Percentiles rank a stretch among this genome's conserved stretches.
Evolutionary conservation across 1,284 basidiomycete species (phyloP).

Genomic region (Apiotrichum domesticum): DNA sequence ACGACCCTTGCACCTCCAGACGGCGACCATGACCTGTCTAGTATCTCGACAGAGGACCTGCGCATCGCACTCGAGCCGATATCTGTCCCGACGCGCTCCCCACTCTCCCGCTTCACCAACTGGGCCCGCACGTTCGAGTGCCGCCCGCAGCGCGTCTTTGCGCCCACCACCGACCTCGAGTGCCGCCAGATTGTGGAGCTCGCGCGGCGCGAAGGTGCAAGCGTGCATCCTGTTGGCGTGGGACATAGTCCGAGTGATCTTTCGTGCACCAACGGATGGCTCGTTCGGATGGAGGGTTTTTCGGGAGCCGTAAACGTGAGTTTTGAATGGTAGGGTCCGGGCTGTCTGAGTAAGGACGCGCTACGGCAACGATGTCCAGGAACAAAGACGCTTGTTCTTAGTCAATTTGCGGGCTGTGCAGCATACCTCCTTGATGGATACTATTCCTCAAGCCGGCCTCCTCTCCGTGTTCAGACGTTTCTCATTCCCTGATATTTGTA

Average conservation of each 20-base stretch:
- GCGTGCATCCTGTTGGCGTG: conserved; percentile 76
- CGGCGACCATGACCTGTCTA: neutral
- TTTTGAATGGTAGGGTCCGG: neutral
- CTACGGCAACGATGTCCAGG: no score
- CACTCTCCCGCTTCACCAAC: conserved; percentile 46
- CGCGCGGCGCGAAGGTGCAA: conserved; percentile 64
- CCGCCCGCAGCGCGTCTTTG: conserved; percentile 57
- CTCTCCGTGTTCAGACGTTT: no score
- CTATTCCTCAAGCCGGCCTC: no score
- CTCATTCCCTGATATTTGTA: no score
- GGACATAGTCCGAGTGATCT: conserved; percentile 92
- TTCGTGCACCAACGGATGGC: conserved; percentile 75
- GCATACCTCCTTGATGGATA: no score
- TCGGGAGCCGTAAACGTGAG: conserved; percentile 67
- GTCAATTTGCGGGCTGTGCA: no score
- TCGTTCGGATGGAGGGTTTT: conserved; percentile 69
- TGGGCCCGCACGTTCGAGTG: conserved; percentile 53
- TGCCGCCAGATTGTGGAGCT: conserved; percentile 76
- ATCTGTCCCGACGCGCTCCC: conserved; percentile 27
- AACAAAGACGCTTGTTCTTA: no score
- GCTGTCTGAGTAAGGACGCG: no score
- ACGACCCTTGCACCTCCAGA: no score
- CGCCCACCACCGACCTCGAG: conserved; percentile 65
- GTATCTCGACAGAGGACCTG: conserved; percentile 11
- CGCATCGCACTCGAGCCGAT: conserved; percentile 26